Conservation (phyloP, 345 rosid species). For the Sisymbrium altissimum region DNA sequence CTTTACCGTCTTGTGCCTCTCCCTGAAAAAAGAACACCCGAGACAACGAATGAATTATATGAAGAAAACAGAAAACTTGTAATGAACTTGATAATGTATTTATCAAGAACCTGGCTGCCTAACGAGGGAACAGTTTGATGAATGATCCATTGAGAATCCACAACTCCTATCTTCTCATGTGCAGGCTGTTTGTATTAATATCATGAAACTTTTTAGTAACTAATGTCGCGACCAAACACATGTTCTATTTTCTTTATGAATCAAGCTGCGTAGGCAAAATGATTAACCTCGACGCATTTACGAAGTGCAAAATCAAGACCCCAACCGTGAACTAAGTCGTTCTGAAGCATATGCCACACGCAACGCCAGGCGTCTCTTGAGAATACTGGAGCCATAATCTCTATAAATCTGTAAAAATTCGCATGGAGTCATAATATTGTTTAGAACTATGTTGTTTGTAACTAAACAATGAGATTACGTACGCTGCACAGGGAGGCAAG, state of each 20-base stretch:
- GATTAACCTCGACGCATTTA: constrained; percentile 74
- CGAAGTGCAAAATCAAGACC: constrained; percentile 94
- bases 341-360: constrained; percentile 98
- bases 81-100: not conserved
- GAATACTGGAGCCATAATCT: constrained; percentile 99
- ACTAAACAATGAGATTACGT: constrained; percentile 26
- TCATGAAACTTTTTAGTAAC: constrained; percentile 1
- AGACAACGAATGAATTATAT: not conserved
- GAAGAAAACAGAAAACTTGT: not conserved
- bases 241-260: not conserved
- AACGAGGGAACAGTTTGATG: constrained; percentile 87
- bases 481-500: constrained; percentile 99
- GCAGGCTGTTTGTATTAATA: constrained; percentile 64
- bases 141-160: constrained; percentile 95
- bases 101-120: constrained; percentile 69
- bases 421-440: not conserved
- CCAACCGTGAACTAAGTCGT: constrained; percentile 99
- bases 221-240: not conserved
- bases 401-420: constrained; percentile 62
- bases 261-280: not conserved
- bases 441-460: not conserved
- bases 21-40: constrained; percentile 42
- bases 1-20: constrained; percentile 53
- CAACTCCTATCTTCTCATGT: constrained; percentile 96
- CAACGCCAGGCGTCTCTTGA: constrained; percentile 97